phyloP scores from a whole-genome alignment of 805 yeast genomes.

The Myxozyma melibiosi region DNA sequence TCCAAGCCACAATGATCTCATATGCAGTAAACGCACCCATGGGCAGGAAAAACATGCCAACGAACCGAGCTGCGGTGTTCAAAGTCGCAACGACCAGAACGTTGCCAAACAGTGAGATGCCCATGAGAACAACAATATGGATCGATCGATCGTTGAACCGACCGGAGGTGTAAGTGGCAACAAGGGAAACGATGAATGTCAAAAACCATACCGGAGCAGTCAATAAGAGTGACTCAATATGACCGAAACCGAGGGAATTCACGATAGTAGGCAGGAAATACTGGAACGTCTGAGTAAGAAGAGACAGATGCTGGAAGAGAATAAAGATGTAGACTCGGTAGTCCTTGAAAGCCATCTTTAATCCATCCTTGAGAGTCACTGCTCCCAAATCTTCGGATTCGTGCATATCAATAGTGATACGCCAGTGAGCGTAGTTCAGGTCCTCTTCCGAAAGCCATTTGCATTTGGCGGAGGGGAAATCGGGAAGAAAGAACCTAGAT shows the following conservation, averaged over 20 bases:
- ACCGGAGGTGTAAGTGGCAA: constrained; percentile 35
- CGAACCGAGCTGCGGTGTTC: constrained; percentile 18
- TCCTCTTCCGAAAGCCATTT: constrained; percentile 33
- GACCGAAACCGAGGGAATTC: constrained; percentile 52
- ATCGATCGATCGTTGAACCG: constrained; percentile 20
- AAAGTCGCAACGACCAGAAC: constrained; percentile 14
- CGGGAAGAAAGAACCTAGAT: constrained; percentile 46
- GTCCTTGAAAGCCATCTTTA: constrained; percentile 24
- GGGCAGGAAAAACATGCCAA: constrained; percentile 26
- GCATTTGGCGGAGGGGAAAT: constrained; percentile 46
- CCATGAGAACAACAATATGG: constrained; percentile 13
- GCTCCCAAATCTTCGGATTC: constrained; percentile 22
- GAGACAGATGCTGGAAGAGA: constrained; percentile 22
- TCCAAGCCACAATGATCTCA: constrained; percentile 29
- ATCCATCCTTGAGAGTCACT: constrained; percentile 20
- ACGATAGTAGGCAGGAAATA: constrained; percentile 64
- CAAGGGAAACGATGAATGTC: constrained; percentile 54
- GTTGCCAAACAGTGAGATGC: constrained; percentile 11
- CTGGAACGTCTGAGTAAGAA: constrained; percentile 42
- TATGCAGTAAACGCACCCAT: constrained; percentile 21
- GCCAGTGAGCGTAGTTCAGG: constrained; percentile 30
- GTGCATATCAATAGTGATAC: constrained; percentile 26
- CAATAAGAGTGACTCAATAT: constrained; percentile 53
- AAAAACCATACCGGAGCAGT: constrained; percentile 64
- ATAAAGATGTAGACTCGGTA: constrained; percentile 27